A percentile compares a stretch with the other conserved stretches of the same genome.
Evolutionary conservation across 2,329 filamentous ascomycete species (phyloP).

Genomic region (Penicillium italicum): DNA sequence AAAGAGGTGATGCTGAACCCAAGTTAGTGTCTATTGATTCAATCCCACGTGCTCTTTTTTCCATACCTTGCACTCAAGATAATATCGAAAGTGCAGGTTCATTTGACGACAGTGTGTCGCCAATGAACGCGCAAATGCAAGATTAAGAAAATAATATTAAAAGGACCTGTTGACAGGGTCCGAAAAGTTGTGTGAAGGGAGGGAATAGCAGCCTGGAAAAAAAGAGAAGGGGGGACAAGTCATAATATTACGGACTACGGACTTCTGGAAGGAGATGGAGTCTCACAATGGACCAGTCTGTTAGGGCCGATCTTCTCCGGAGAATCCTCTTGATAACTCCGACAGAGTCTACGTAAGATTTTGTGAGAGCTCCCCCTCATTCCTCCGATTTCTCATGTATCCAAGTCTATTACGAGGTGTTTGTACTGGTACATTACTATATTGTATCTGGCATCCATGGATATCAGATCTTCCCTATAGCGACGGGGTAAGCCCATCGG

Average conservation of each 20-base stretch:
- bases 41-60: conserved; percentile 30
- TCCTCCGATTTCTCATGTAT: background rate
- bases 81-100: conserved; percentile 80
- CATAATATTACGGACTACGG: background rate
- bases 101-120: conserved; percentile 87
- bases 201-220: conserved; percentile 13
- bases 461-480: background rate
- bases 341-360: background rate
- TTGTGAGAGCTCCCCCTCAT: background rate
- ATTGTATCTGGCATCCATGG: background rate
- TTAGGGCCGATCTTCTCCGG: conserved; percentile 28
- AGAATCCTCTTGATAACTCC: conserved; percentile 20
- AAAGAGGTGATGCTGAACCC: conserved; percentile 51
- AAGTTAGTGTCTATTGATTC: background rate
- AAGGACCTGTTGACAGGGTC: conserved; percentile 10
- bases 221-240: conserved; percentile 5
- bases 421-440: background rate
- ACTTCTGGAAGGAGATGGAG: conserved; percentile 27
- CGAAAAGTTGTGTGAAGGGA: background rate
- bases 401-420: background rate
- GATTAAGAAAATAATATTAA: conserved; percentile 5
- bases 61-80: conserved; percentile 60
- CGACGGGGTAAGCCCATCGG: background rate
- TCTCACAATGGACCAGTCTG: conserved; percentile 16
- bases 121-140: conserved; percentile 72